Evolutionary conservation across 1,284 basidiomycete species (phyloP).

Genomic region (Malassezia equina): DNA sequence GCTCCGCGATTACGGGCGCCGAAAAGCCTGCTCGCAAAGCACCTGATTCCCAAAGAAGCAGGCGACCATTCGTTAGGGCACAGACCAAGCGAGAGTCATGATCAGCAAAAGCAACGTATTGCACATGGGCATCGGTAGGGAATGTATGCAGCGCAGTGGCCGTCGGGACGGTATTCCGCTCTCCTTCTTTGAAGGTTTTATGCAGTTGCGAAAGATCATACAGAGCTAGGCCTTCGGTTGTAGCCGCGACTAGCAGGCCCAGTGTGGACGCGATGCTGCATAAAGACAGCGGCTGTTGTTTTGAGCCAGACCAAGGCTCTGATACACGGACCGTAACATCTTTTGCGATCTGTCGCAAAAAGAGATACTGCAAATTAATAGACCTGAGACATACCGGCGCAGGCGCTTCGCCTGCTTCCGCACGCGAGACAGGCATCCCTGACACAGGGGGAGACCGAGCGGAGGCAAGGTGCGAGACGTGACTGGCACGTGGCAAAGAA

Average conservation of each 20-base stretch:
- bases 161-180: conserved; percentile 15
- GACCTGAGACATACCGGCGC: conserved; percentile 12
- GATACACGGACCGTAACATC: conserved; percentile 41
- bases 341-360: conserved; percentile 34
- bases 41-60: not conserved
- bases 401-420: conserved; percentile 13
- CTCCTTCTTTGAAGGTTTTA: conserved; percentile 11
- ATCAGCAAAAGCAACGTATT: conserved; percentile 1
- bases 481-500: not conserved
- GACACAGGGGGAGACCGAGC: not conserved
- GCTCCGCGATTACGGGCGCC: not conserved
- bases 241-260: not conserved
- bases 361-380: conserved; percentile 17
- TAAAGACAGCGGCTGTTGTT: not conserved
- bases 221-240: conserved; percentile 1
- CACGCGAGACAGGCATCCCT: conserved; percentile 9
- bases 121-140: not conserved
- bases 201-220: not conserved
- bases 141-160: not conserved
- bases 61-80: not conserved
- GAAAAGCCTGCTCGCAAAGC: not conserved
- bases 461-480: not conserved
- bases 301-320: conserved; percentile 19
- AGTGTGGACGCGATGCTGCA: not conserved
- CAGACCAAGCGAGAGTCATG: conserved; percentile 2